Conservation (phyloP, 148 eudicot genomes). For the Spergularia marina region DNA sequence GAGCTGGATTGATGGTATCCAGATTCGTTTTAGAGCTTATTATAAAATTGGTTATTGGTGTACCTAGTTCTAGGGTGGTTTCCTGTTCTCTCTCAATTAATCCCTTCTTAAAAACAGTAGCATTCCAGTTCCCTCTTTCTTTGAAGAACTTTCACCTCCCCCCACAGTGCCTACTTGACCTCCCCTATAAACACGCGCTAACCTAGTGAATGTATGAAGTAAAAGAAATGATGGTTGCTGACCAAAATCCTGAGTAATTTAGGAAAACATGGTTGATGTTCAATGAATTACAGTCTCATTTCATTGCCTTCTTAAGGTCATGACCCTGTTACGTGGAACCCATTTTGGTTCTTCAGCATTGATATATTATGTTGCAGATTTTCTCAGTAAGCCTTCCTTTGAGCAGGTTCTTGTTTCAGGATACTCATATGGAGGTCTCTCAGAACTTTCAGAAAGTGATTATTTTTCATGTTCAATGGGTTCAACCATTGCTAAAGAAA, state of each 20-base stretch:
- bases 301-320: conserved; percentile 6
- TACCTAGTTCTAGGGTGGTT: neutral
- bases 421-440: conserved; percentile 84
- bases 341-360: neutral
- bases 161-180: neutral
- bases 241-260: neutral
- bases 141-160: neutral
- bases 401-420: conserved; percentile 82
- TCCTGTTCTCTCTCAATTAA: neutral
- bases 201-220: neutral
- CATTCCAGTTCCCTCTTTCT: neutral
- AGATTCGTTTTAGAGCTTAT: no score
- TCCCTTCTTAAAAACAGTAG: neutral
- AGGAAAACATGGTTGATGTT: neutral
- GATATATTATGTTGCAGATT: conserved; percentile 14
- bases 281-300: neutral
- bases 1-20: neutral
- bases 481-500: conserved; percentile 83
- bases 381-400: conserved; percentile 31
- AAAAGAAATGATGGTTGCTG: neutral
- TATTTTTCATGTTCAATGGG: conserved; percentile 88
- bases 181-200: neutral
- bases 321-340: neutral
- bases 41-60: neutral
- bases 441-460: conserved; percentile 82